Conservation (phyloP, 495 filamentous ascomycete species). For the Neurospora pannonica region DNA sequence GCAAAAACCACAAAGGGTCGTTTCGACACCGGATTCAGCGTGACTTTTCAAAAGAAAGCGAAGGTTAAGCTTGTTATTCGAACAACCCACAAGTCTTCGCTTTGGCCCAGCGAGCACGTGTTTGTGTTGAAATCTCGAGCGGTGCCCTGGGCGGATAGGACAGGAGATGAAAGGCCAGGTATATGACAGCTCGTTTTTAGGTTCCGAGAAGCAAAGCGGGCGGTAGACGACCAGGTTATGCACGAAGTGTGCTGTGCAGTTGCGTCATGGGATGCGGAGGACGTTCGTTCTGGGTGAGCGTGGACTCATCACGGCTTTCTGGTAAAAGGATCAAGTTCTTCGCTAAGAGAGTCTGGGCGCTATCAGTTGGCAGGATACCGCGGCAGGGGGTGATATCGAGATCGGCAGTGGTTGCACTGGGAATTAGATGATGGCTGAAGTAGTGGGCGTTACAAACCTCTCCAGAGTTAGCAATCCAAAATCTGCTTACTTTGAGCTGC, state of each 20-base stretch:
- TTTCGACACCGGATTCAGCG: neutral
- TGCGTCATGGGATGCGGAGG: neutral
- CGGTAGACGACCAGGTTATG: neutral
- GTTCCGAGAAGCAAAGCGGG: neutral
- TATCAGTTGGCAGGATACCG: neutral
- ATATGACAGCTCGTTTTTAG: neutral
- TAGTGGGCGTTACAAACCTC: neutral
- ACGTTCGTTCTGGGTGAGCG: neutral
- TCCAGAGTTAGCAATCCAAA: neutral
- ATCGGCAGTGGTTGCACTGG: neutral
- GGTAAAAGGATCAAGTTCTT: neutral
- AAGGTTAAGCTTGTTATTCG: neutral
- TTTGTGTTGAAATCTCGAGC: neutral
- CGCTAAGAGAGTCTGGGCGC: neutral
- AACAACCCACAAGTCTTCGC: neutral
- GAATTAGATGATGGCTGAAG: neutral
- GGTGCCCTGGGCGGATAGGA: neutral
- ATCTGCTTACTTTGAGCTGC: neutral
- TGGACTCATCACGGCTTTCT: neutral
- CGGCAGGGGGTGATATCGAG: neutral
- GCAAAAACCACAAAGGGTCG: rapidly evolving
- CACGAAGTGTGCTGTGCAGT: neutral
- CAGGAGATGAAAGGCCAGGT: neutral
- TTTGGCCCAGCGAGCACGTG: neutral
- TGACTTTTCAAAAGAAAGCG: neutral